Percentiles rank a stretch among this genome's conserved stretches.
Evolutionary conservation across 306 rosid species (phyloP).

Genomic region (Abrus pulchellus): DNA sequence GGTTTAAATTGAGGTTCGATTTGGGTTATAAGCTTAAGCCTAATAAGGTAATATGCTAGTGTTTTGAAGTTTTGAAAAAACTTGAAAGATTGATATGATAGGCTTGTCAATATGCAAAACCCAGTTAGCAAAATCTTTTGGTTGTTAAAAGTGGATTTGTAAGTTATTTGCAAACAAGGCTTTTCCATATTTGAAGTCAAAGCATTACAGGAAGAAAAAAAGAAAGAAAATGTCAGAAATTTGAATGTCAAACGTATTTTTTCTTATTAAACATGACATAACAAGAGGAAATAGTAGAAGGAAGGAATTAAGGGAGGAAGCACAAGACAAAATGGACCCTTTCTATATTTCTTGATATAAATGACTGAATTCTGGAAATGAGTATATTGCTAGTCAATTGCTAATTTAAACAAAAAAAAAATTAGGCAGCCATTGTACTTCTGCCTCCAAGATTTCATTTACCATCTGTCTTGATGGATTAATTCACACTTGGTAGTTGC

Average conservation of each 20-base stretch:
- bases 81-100: not conserved
- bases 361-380: not conserved
- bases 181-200: conserved; percentile 18
- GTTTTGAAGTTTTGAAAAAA: conserved; percentile 26
- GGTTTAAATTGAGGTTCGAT: conserved; percentile 29
- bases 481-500: conserved; percentile 29
- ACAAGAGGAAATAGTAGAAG: conserved; percentile 27
- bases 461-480: conserved; percentile 12
- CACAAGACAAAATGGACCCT: not conserved
- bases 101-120: not conserved
- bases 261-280: conserved; percentile 11
- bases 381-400: conserved; percentile 35
- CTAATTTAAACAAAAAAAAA: not conserved
- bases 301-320: conserved; percentile 10
- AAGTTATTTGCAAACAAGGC: conserved; percentile 6
- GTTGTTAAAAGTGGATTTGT: conserved; percentile 20
- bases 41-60: conserved; percentile 5
- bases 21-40: not conserved
- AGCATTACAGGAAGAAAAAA: conserved; percentile 28
- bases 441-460: conserved; percentile 12
- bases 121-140: not conserved
- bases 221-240: not conserved
- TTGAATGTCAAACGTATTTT: conserved; percentile 3
- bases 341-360: conserved; percentile 22
- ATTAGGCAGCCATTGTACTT: conserved; percentile 15